Percentiles rank a stretch among this genome's conserved stretches.
Evolutionary conservation across 495 filamentous ascomycete genomes (phyloP).

Genomic region (Hypoxylon trugodes): DNA sequence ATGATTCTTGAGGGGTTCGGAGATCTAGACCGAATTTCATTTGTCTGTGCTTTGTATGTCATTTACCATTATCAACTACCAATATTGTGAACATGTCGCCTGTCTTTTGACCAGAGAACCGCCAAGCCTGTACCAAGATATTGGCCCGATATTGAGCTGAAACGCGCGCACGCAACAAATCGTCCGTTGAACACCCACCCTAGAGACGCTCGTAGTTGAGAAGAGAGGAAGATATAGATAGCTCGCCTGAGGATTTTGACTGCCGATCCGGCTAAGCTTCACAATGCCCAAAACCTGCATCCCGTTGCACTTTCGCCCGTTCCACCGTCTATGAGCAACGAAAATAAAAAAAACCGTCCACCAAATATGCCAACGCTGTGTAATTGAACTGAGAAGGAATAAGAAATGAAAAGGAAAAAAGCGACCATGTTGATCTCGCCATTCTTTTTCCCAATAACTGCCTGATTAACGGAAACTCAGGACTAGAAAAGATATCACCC

Average conservation of each 20-base stretch:
- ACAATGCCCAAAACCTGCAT: conserved; percentile 24
- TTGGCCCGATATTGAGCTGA: conserved; percentile 37
- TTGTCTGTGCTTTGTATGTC: conserved; percentile 32
- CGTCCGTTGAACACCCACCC: conserved; percentile 1
- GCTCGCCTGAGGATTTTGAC: conserved; percentile 24
- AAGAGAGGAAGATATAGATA: conserved; percentile 38
- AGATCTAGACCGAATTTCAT: conserved; percentile 31
- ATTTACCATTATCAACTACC: conserved; percentile 40
- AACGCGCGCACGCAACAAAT: conserved; percentile 31
- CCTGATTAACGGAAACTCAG: conserved; percentile 25
- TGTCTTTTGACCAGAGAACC: conserved; percentile 34
- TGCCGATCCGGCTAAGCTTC: conserved; percentile 32
- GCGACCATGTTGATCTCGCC: conserved; percentile 5
- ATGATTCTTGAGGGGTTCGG: conserved; percentile 13
- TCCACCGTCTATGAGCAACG: conserved; percentile 37
- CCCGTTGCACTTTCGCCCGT: conserved; percentile 21
- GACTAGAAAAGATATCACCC: conserved; percentile 30
- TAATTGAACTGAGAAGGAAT: conserved; percentile 22
- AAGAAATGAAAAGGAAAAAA: conserved; percentile 10
- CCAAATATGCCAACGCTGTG: conserved; percentile 32
- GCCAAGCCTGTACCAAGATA: conserved; percentile 41
- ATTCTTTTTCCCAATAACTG: conserved; percentile 14
- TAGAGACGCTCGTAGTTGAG: conserved; percentile 25
- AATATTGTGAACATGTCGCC: conserved; percentile 37
- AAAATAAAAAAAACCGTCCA: too few relatives aligned